A percentile compares a stretch with the other conserved stretches of the same genome.
These are phyloP conservation scores for Penicillium aurantiogriseum DNA, from an alignment of 2,329 filamentous ascomycete genomes.

Conservation along the genomic window DNA sequence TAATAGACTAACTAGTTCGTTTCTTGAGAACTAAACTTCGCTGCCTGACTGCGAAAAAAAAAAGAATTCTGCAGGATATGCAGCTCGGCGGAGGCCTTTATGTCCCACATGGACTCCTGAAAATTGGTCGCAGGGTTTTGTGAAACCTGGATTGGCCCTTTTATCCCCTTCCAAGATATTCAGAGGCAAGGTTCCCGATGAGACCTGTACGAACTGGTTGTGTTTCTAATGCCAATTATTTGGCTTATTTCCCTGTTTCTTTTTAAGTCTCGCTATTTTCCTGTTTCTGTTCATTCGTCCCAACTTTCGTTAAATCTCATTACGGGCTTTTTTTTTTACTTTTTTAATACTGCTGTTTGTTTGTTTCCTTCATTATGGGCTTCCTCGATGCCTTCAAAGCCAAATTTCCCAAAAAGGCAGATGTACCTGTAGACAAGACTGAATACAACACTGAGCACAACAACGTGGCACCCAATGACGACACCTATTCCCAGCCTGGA, in stretches of 20 bases:
- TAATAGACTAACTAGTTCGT: background rate
- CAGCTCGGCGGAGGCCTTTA: background rate
- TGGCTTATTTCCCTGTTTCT: constrained; percentile 5
- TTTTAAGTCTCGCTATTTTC: background rate
- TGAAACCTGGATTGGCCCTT: constrained; percentile 9
- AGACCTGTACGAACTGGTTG: constrained; percentile 25
- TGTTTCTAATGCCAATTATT: constrained; percentile 18
- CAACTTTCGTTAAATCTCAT: constrained; percentile 1
- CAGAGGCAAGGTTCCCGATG: constrained; percentile 23
- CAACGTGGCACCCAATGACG: background rate
- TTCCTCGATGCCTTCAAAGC: constrained; percentile 6
- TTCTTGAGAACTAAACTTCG: background rate
- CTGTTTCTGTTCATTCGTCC: background rate
- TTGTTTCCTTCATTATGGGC: constrained; percentile 2
- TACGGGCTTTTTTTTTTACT: background rate
- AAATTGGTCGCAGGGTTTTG: background rate
- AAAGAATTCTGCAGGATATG: background rate
- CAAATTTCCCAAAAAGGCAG: constrained; percentile 11
- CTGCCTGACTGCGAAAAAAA: background rate
- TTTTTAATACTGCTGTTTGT: background rate
- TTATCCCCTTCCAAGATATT: constrained; percentile 4
- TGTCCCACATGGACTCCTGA: constrained; percentile 7
- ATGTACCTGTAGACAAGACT: background rate
- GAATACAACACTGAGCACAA: background rate
- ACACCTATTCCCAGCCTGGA: constrained; percentile 3